A percentile compares a stretch with the other conserved stretches of the same genome.
phyloP scores from a whole-genome alignment of 768 basidiomycete genomes.

The Lactifluus piperatus region DNA sequence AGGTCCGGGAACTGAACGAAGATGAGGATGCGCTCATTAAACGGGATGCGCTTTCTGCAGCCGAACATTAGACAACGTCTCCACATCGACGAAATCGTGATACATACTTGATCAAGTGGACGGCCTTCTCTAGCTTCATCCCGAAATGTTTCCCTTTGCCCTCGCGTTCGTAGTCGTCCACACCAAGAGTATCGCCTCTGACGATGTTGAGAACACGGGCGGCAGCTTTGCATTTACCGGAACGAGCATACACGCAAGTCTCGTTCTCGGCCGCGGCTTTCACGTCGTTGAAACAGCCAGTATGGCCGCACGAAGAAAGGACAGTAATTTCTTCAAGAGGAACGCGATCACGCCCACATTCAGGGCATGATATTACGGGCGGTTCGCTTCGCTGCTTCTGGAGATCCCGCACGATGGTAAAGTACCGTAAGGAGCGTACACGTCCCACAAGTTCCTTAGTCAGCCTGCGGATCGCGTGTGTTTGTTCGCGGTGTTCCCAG shows the following conservation, averaged over 20 bases:
- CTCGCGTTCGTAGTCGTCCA: conserved; percentile 68
- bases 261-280: conserved; percentile 62
- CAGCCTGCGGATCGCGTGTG: conserved; percentile 75
- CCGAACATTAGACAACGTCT: not conserved
- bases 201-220: conserved; percentile 80
- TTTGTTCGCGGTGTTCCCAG: conserved; percentile 82
- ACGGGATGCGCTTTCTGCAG: conserved; percentile 54
- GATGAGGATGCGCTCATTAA: conserved; percentile 75
- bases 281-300: conserved; percentile 73
- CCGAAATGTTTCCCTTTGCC: conserved; percentile 72
- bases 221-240: conserved; percentile 66
- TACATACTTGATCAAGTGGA: conserved; percentile 64
- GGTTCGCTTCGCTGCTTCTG: conserved; percentile 64
- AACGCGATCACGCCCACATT: conserved; percentile 46
- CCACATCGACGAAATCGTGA: conserved; percentile 18
- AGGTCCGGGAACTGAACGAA: conserved; percentile 97
- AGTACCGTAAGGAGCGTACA: conserved; percentile 84
- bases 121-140: conserved; percentile 70
- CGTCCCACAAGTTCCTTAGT: conserved; percentile 87
- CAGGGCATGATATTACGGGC: conserved; percentile 51
- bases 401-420: conserved; percentile 82
- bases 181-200: conserved; percentile 65
- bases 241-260: conserved; percentile 68
- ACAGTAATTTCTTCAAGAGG: conserved; percentile 68
- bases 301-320: conserved; percentile 88